These are phyloP conservation scores for Stemphylium lycopersici DNA, from an alignment of 2,329 filamentous ascomycete genomes.

Conservation along the genomic window DNA sequence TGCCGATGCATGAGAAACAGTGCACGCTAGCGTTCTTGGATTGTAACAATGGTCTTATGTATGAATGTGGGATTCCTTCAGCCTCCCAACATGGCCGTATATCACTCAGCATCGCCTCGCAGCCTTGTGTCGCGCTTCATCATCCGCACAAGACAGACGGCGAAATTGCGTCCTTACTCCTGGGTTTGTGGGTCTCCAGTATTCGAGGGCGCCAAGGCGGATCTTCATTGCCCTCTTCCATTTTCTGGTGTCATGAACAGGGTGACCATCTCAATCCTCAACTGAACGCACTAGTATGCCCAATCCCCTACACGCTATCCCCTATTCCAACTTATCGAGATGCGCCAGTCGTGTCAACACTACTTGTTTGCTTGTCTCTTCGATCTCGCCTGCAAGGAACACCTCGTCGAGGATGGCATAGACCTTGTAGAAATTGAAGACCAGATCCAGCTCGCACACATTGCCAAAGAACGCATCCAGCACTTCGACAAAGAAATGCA, in stretches of 20 bases:
- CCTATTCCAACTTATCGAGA: conserved; percentile 88
- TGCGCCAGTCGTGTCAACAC: conserved; percentile 93
- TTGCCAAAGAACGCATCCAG: conserved; percentile 99
- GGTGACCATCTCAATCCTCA: neutral
- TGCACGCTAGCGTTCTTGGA: neutral
- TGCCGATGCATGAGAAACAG: neutral
- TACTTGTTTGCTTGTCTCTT: conserved; percentile 98
- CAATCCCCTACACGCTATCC: neutral
- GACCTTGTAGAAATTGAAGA: conserved; percentile 79
- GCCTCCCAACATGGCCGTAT: neutral
- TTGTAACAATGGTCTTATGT: neutral
- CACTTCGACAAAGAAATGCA: conserved; percentile 99
- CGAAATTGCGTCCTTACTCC: neutral
- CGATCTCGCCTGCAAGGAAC: conserved; percentile 95
- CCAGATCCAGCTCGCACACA: conserved; percentile 94
- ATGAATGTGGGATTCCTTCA: neutral
- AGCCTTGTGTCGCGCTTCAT: neutral
- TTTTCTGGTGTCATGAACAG: neutral
- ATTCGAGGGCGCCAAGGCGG: neutral
- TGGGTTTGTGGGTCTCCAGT: neutral
- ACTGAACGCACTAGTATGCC: neutral
- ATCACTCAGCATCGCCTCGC: neutral
- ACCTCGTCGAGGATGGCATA: conserved; percentile 99
- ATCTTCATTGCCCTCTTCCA: neutral
- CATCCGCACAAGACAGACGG: neutral